Evolutionary conservation across 805 yeast genomes (phyloP).

Genomic region (Wickerhamiella hasegawae): DNA sequence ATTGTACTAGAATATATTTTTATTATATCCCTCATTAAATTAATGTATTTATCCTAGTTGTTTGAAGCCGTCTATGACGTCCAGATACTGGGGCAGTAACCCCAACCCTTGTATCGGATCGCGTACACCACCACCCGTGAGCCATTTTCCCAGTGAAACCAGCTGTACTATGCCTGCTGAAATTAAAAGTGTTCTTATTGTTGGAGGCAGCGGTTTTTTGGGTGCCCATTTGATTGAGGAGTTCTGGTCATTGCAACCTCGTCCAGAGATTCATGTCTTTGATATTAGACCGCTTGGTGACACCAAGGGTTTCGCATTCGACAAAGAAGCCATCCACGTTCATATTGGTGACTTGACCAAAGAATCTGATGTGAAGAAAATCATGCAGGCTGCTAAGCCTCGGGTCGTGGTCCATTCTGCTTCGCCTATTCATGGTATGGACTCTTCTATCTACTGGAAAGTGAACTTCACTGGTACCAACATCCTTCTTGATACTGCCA

Average conservation of each 20-base stretch:
- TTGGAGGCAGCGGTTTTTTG: slow-evolving; percentile 94
- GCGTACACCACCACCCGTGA: too few species aligned
- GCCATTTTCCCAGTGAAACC: too few species aligned
- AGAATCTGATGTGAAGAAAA: slow-evolving; percentile 45
- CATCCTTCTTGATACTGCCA: slow-evolving; percentile 51
- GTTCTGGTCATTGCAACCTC: slow-evolving; percentile 47
- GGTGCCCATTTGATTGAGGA: slow-evolving; percentile 86
- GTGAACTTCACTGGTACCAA: slow-evolving; percentile 86
- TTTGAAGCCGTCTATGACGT: too few species aligned
- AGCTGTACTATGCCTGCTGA: too few species aligned
- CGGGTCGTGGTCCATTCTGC: slow-evolving; percentile 86
- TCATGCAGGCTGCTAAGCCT: slow-evolving; percentile 43
- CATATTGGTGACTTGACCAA: slow-evolving; percentile 79
- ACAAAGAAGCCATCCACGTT: slow-evolving; percentile 36
- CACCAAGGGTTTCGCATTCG: slow-evolving; percentile 53
- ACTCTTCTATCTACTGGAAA: slow-evolving; percentile 66
- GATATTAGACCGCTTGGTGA: slow-evolving; percentile 78
- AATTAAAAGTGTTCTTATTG: slow-evolving; percentile 49
- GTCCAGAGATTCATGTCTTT: slow-evolving; percentile 67
- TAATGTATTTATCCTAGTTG: too few species aligned
- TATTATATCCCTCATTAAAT: too few species aligned
- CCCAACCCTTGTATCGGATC: too few species aligned
- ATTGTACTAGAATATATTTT: too few species aligned
- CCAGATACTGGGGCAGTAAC: too few species aligned
- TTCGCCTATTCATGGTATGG: slow-evolving; percentile 84